These are phyloP conservation scores for Leptographium procerum DNA, from an alignment of 2,329 filamentous ascomycete species.

Conservation along the genomic window DNA sequence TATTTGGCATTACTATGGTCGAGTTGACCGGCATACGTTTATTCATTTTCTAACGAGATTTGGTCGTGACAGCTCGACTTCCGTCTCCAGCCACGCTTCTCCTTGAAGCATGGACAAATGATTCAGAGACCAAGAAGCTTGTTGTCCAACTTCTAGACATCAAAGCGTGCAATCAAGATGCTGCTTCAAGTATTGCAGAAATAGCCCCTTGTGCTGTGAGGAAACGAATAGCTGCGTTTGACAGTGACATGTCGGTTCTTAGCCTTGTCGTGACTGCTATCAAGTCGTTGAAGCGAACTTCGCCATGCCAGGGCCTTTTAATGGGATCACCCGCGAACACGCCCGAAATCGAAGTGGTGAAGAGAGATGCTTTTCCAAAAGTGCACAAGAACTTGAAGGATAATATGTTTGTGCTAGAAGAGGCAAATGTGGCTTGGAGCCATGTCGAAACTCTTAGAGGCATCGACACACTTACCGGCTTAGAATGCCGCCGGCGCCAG, in stretches of 20 bases:
- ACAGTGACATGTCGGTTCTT: slow-evolving; percentile 7
- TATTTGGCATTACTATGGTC: too few relatives aligned
- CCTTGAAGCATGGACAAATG: slow-evolving; percentile 11
- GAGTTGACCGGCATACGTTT: too few relatives aligned
- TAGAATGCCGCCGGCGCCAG: slow-evolving; percentile 9
- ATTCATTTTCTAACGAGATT: neutral
- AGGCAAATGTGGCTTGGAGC: slow-evolving; percentile 7
- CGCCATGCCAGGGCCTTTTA: slow-evolving; percentile 1
- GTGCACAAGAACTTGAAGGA: slow-evolving; percentile 1
- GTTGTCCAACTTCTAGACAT: slow-evolving; percentile 3
- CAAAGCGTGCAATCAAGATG: neutral
- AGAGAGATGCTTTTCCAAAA: neutral
- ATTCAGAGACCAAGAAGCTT: slow-evolving; percentile 4
- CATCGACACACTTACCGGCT: slow-evolving; percentile 8
- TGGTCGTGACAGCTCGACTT: slow-evolving; percentile 2
- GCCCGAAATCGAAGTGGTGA: slow-evolving; percentile 1
- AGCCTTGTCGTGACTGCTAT: slow-evolving; percentile 8
- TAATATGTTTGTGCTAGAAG: slow-evolving; percentile 3
- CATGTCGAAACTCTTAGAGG: slow-evolving; percentile 3
- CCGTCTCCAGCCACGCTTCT: slow-evolving; percentile 8
- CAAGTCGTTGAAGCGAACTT: slow-evolving; percentile 4
- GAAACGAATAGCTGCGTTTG: slow-evolving; percentile 7
- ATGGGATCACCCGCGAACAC: neutral
- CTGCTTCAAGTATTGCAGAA: too few relatives aligned
- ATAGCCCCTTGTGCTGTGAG: neutral